Percentiles rank a stretch among this genome's conserved stretches.
Evolutionary conservation across 129 eudicot species (phyloP).

Genomic region (Arctium lappa): DNA sequence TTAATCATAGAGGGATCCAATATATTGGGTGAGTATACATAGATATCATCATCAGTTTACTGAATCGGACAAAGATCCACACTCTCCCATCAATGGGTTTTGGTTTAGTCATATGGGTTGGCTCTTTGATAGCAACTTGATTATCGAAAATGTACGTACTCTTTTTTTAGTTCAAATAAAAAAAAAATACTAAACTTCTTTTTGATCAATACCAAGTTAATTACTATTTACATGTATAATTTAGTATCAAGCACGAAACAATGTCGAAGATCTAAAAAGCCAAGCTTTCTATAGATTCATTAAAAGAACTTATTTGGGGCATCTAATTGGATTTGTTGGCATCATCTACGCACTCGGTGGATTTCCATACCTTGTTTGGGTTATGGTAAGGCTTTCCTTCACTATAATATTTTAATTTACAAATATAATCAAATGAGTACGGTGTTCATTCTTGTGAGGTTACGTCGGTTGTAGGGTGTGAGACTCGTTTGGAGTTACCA

Average conservation of each 20-base stretch:
- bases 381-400: slow-evolving; percentile 46
- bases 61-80: slow-evolving; percentile 31
- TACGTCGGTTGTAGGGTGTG: slow-evolving; percentile 49
- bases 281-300: slow-evolving; percentile 66
- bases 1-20: slow-evolving; percentile 33
- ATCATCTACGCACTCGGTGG: slow-evolving; percentile 67
- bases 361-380: slow-evolving; percentile 77
- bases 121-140: slow-evolving; percentile 21
- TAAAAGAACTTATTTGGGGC: slow-evolving; percentile 46
- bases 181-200: too few species aligned
- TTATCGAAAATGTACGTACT: slow-evolving; percentile 11
- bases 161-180: not conserved
- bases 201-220: not conserved
- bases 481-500: slow-evolving; percentile 52
- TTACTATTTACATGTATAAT: not conserved
- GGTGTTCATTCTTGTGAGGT: too few species aligned
- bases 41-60: slow-evolving; percentile 43
- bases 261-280: slow-evolving; percentile 69
- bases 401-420: not conserved
- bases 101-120: slow-evolving; percentile 52
- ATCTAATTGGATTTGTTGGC: slow-evolving; percentile 48
- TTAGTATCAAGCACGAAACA: slow-evolving; percentile 63
- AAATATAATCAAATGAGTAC: not conserved
- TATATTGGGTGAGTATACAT: slow-evolving; percentile 52
- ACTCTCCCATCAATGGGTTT: slow-evolving; percentile 26